These are phyloP conservation scores for Allomyces macrogynus DNA, from an alignment of 192 early-diverging fungal genomes.

Conservation along the genomic window DNA sequence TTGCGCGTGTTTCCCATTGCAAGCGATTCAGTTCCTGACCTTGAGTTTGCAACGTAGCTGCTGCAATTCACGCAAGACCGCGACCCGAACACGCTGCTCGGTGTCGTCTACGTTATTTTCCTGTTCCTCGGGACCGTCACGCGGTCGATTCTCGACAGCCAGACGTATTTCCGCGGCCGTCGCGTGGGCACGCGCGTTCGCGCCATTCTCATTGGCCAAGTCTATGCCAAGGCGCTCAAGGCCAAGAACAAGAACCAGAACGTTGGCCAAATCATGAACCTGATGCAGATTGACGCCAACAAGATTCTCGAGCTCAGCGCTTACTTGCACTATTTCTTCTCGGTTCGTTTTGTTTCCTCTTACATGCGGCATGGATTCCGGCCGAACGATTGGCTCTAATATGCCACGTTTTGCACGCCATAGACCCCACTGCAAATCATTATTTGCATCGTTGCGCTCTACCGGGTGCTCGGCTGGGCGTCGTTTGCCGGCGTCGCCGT, in stretches of 20 bases:
- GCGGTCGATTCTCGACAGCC: not conserved
- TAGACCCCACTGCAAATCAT: constrained; percentile 34
- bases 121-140: not conserved
- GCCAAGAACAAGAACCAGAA: not conserved
- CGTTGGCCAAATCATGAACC: not conserved
- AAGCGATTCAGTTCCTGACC: too few relatives aligned
- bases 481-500: constrained; percentile 58
- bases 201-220: constrained; percentile 18
- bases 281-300: constrained; percentile 24
- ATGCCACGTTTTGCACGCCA: too few relatives aligned
- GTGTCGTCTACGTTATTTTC: not conserved
- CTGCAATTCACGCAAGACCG: not conserved
- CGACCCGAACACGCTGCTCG: not conserved
- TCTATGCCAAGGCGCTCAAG: constrained; percentile 23
- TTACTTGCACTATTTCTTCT: constrained; percentile 39
- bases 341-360: constrained; percentile 4
- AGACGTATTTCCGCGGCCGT: not conserved
- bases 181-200: constrained; percentile 15
- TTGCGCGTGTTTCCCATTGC: too few relatives aligned
- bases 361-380: too few relatives aligned
- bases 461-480: constrained; percentile 55
- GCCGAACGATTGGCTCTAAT: too few relatives aligned
- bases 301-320: constrained; percentile 28
- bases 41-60: too few relatives aligned
- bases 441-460: constrained; percentile 47